Base-by-base conservation (phyloP, 179 eudicot genomes). In the Monotropa hypopitys region DNA sequence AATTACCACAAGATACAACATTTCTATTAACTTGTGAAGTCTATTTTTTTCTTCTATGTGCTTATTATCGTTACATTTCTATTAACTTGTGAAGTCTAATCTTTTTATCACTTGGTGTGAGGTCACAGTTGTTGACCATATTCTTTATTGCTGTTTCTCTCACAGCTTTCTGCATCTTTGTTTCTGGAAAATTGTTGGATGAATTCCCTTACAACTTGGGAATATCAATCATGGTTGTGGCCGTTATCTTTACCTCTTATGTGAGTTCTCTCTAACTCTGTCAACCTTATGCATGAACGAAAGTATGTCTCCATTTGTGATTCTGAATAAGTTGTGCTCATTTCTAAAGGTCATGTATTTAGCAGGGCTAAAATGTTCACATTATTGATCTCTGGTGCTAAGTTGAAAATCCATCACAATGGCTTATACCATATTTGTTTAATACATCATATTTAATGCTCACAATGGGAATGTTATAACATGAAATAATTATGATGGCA, bases 71-170 rank as follows among this genome's bases (percentile, higher is more conserved):
- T n/a, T n/a, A n/a, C n/a, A n/a, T n/a, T n/a, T n/a, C n/a, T n/a
- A n/a, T n/a, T n/a, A n/a, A n/a, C n/a, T n/a, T n/a, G n/a, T n/a
- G n/a, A n/a, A n/a, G n/a, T n/a, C n/a, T n/a, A n/a, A n/a, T n/a
- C n/a, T n/a, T n/a, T n/a, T n/a, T n/a, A n/a, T n/a, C n/a, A n/a
- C n/a, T n/a, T n/a, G 91, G 86, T 83, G 87, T 80, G 57, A 82
- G 80, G 79, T 88, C 91, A 30, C 81, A 86, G 56, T 65, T 82
- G 70, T 50, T 86, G 53, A 85, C 91, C 15, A 82, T 85, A 20
- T 77, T 80, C 66, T 83, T 88, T 32, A 86, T 88, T 77, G 88
- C 80, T 53, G 88, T 62, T 71, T 89, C 91, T 32, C 85, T 87
- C 28, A 45, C 83, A 42, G 84, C 6, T 85, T 88, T 80, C 82